Percentiles rank a stretch among this genome's conserved stretches.
phyloP scores from a whole-genome alignment of 148 eudicot genomes.

The Rhododendron ferrugineum region DNA sequence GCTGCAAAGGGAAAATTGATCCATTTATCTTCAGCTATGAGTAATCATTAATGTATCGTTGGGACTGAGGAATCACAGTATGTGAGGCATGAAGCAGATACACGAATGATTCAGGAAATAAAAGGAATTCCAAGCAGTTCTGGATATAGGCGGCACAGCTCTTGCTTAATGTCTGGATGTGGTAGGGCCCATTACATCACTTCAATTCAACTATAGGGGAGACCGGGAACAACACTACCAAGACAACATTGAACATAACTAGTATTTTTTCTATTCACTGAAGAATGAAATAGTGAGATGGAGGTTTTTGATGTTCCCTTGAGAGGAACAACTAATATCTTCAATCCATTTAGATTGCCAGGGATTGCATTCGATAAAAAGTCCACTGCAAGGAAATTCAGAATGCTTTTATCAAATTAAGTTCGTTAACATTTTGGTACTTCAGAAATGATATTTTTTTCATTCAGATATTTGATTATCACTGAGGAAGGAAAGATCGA shows the following conservation, averaged over 20 bases:
- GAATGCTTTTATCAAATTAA: neutral
- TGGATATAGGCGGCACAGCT: neutral
- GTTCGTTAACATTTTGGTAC: neutral
- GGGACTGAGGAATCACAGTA: neutral
- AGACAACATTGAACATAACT: neutral
- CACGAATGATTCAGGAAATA: neutral
- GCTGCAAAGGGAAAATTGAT: constrained; percentile 40
- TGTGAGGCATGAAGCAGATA: neutral
- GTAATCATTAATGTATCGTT: neutral
- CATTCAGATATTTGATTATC: neutral
- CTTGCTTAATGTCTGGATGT: neutral
- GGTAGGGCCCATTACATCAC: neutral
- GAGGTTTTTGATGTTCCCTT: neutral
- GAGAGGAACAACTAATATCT: neutral
- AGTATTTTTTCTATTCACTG: neutral
- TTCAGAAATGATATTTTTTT: neutral
- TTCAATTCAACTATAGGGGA: neutral
- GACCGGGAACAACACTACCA: neutral
- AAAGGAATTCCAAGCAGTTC: neutral
- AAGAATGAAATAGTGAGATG: neutral
- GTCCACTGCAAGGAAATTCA: neutral
- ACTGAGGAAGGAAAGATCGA: neutral
- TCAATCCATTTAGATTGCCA: neutral
- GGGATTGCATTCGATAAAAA: neutral
- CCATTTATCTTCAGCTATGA: neutral